Evolutionary conservation across 176 grass and related monocot species (phyloP).

Genomic region (Triticum timopheevii): DNA sequence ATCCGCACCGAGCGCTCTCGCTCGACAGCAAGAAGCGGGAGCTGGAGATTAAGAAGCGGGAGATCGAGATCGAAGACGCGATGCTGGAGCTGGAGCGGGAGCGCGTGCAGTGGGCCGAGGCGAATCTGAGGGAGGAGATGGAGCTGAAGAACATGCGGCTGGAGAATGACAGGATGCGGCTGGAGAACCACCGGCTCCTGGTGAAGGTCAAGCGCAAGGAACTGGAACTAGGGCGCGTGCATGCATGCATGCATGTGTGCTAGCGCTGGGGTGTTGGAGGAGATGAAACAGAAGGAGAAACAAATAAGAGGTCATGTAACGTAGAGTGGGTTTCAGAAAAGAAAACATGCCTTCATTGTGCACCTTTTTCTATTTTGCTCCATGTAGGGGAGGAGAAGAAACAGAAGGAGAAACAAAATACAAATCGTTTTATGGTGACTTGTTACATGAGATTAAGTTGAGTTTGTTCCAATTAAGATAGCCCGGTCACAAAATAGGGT

Average conservation of each 20-base stretch:
- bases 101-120: not conserved
- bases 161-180: not conserved
- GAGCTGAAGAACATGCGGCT: slow-evolving; percentile 12
- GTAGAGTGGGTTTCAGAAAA: not conserved
- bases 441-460: no score
- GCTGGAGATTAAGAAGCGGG: not conserved
- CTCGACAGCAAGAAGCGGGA: no score
- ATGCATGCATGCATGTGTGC: no score
- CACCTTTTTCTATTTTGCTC: not conserved
- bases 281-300: not conserved
- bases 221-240: not conserved
- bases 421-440: not conserved
- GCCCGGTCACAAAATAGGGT: no score
- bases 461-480: no score
- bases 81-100: not conserved
- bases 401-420: not conserved
- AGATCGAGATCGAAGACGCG: not conserved
- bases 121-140: not conserved
- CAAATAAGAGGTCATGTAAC: not conserved
- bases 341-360: no score
- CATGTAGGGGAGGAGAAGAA: not conserved
- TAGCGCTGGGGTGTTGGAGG: no score
- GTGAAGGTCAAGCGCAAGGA: not conserved
- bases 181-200: not conserved
- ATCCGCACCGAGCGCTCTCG: not conserved